Evolutionary conservation across 2,329 filamentous ascomycete genomes (phyloP).

Genomic region (Colletotrichum falcatum): DNA sequence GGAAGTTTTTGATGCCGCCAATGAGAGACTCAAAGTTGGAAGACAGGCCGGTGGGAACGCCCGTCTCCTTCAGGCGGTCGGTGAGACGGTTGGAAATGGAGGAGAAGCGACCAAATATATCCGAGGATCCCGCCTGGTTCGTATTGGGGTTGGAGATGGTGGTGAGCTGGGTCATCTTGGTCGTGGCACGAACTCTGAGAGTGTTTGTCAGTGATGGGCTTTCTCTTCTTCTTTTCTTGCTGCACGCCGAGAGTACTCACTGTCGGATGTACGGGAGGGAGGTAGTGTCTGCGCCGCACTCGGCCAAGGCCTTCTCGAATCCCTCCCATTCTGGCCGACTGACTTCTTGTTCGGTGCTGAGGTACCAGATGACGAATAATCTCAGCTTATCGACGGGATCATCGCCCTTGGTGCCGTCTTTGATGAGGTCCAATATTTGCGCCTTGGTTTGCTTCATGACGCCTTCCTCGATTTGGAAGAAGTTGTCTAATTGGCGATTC

Average conservation of each 20-base stretch:
- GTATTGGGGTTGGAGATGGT: slow-evolving; percentile 83
- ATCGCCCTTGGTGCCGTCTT: slow-evolving; percentile 83
- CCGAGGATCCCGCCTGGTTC: slow-evolving; percentile 72
- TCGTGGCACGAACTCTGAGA: slow-evolving; percentile 85
- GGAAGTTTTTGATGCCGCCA: slow-evolving; percentile 96
- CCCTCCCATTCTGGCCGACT: slow-evolving; percentile 84
- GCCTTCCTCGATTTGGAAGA: slow-evolving; percentile 94
- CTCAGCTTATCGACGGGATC: slow-evolving; percentile 90
- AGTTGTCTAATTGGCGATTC: slow-evolving; percentile 93
- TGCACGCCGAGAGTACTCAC: slow-evolving; percentile 59
- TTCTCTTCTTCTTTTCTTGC: too few species aligned
- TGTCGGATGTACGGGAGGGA: slow-evolving; percentile 88
- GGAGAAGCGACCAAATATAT: slow-evolving; percentile 93
- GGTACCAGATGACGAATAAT: slow-evolving; percentile 95
- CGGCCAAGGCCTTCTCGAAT: slow-evolving; percentile 86
- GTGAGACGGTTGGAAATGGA: slow-evolving; percentile 92
- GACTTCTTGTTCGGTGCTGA: slow-evolving; percentile 92
- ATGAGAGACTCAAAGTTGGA: slow-evolving; percentile 95
- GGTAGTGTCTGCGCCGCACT: slow-evolving; percentile 79
- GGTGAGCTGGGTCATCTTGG: slow-evolving; percentile 97
- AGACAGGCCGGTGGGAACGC: slow-evolving; percentile 74
- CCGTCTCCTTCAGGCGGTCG: slow-evolving; percentile 91
- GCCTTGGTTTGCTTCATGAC: slow-evolving; percentile 91
- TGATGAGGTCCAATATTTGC: slow-evolving; percentile 89
- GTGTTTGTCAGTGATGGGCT: slow-evolving; percentile 44